phyloP scores from a whole-genome alignment of 2,329 filamentous ascomycete species.

The Pleomassaria siparia region DNA sequence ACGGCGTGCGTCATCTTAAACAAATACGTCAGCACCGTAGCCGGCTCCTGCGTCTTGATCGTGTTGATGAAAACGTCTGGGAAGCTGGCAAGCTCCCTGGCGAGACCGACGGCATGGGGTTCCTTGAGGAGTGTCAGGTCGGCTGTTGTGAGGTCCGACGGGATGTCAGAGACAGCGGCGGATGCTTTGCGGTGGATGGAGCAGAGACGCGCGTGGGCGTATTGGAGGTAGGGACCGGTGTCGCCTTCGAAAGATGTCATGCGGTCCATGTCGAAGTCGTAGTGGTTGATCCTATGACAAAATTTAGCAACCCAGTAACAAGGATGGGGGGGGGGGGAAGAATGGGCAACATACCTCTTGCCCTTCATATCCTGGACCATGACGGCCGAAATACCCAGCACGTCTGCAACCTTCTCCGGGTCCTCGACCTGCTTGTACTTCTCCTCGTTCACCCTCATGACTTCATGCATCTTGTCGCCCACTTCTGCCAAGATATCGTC shows the following conservation, averaged over 20 bases:
- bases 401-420: conserved; percentile 80
- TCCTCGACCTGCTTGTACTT: conserved; percentile 92
- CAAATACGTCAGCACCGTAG: conserved; percentile 63
- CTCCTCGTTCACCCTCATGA: conserved; percentile 85
- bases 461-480: conserved; percentile 82
- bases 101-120: conserved; percentile 70
- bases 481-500: conserved; percentile 94
- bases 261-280: conserved; percentile 75
- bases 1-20: conserved; percentile 85
- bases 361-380: conserved; percentile 99
- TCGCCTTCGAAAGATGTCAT: conserved; percentile 86
- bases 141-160: conserved; percentile 63
- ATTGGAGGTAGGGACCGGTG: conserved; percentile 83
- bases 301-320: conserved; percentile 4
- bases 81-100: conserved; percentile 78
- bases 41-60: conserved; percentile 77
- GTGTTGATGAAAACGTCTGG: conserved; percentile 84
- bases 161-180: conserved; percentile 49
- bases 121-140: conserved; percentile 71
- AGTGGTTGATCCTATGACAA: conserved; percentile 58
- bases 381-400: conserved; percentile 86
- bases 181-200: conserved; percentile 55
- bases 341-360: conserved; percentile 63
- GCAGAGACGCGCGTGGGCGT: conserved; percentile 58
- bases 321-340: not conserved